A percentile compares a stretch with the other conserved stretches of the same genome.
phyloP scores from a whole-genome alignment of 176 grass and related monocot species.

The Rhipidocladum racemiflorum region DNA sequence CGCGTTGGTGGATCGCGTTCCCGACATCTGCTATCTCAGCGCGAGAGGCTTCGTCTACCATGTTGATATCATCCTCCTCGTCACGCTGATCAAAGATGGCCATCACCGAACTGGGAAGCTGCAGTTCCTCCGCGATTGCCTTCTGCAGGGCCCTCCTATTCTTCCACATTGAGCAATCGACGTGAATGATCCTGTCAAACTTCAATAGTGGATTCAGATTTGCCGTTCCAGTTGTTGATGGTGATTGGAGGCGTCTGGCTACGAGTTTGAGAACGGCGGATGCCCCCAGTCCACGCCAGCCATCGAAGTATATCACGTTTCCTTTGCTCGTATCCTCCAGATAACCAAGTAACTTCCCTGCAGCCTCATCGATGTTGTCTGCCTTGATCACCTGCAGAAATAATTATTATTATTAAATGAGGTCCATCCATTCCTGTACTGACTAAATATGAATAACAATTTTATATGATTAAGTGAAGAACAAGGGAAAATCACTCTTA shows the following conservation, averaged over 20 bases:
- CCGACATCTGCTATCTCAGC: not conserved
- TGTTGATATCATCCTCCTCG: not conserved
- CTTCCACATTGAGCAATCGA: not conserved
- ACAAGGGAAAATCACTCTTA: too few species aligned
- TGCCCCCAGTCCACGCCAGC: not conserved
- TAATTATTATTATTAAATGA: too few species aligned
- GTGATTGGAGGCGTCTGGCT: not conserved
- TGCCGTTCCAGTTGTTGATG: too few species aligned
- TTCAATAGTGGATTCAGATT: not conserved
- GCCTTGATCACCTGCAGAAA: too few species aligned
- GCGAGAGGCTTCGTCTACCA: not conserved
- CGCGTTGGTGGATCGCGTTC: fast-evolving
- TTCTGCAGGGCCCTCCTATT: not conserved
- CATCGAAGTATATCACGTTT: not conserved
- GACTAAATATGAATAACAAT: too few species aligned
- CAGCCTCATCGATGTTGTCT: too few species aligned
- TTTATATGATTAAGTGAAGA: too few species aligned
- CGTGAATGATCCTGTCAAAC: not conserved
- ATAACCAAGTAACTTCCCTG: too few species aligned
- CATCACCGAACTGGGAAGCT: not conserved
- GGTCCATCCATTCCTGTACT: too few species aligned
- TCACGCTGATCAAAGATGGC: not conserved
- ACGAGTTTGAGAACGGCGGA: not conserved
- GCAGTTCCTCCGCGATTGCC: not conserved
- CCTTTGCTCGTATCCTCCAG: too few species aligned